Conservation (phyloP, 805 yeast genomes). For the Cyberlindnera nakhonratchasimensis region DNA sequence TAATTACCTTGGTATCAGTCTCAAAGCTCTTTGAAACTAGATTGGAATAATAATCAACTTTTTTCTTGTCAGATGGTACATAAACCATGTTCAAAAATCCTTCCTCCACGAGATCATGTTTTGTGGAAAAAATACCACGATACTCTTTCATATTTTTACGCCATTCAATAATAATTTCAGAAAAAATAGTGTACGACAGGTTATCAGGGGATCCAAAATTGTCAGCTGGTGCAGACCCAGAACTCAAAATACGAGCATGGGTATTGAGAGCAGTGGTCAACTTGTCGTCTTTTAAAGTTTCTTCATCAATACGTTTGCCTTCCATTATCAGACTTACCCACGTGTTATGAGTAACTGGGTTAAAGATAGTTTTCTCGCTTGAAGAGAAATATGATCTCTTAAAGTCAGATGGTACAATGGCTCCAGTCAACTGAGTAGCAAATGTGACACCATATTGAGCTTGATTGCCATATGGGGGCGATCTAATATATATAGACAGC, state of each 20-base stretch:
- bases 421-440: conserved; percentile 86
- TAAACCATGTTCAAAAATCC: conserved; percentile 81
- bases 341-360: not conserved
- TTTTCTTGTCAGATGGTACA: conserved; percentile 71
- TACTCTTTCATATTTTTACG: conserved; percentile 55
- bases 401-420: conserved; percentile 60
- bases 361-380: not conserved
- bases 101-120: conserved; percentile 53
- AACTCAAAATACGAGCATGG: conserved; percentile 54
- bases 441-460: conserved; percentile 76
- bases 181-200: conserved; percentile 54
- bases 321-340: not conserved
- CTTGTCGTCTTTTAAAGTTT: conserved; percentile 42
- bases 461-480: conserved; percentile 42
- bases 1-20: conserved; percentile 68
- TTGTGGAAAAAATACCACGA: conserved; percentile 61
- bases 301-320: conserved; percentile 6
- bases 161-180: conserved; percentile 70
- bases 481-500: conserved; percentile 60
- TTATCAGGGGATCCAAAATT: conserved; percentile 51
- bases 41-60: conserved; percentile 49
- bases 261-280: conserved; percentile 46
- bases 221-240: conserved; percentile 72
- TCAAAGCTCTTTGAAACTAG: conserved; percentile 47
- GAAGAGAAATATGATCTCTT: conserved; percentile 47